Base-by-base conservation (phyloP, 495 filamentous ascomycete genomes). In the Gamarada debralockiae region DNA sequence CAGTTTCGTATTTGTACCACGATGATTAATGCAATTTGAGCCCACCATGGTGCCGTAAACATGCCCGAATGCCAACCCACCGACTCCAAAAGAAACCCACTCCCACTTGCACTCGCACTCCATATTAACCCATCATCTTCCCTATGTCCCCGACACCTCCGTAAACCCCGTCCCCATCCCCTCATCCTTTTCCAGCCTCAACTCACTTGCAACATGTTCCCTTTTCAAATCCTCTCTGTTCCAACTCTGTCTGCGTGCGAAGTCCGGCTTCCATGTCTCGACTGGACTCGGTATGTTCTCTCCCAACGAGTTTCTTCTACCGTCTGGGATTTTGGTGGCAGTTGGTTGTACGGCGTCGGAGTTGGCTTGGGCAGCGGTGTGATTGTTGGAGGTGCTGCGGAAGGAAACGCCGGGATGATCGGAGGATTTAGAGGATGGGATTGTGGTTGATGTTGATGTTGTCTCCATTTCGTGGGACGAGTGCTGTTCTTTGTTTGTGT, bases 221-320 rank as follows among this genome's bases (percentile, higher is more conserved):
- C 74, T 71, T 59, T 75, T 73, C 43, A 69, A 65, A 58, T 79
- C 76, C 55, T 80, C 67, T 17, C 57, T 47, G 40, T 65, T 65
- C 62, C 67, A 80, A 57, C 73, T 77, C 56, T 74, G 70, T 23
- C 58, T 64, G 25, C 74, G 66, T 33, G 67, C 60, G 20, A 73
- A 45, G 12, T 54, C 55, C 18, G 77, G 77, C 54, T 68, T 61
- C 76, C 76, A 80, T 13, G 59, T 65, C 42, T 60, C 60, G 15
- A 38, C 50, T 14, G 52, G 63, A 48, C 47, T 48, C 33, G 45
- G 24, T 5, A 61, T 44, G 14, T 48, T 13, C 33, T 58, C 59
- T 13, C 60, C 60, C 5, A 45, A 29, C 18, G 23, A 37, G 24
- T 63, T 59, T 5, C 50, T 44, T n/a, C 60, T 20, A 25, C 50